Percentiles rank a stretch among this genome's conserved stretches.
phyloP scores from a whole-genome alignment of 495 filamentous ascomycete species.

The Neurospora sp. region DNA sequence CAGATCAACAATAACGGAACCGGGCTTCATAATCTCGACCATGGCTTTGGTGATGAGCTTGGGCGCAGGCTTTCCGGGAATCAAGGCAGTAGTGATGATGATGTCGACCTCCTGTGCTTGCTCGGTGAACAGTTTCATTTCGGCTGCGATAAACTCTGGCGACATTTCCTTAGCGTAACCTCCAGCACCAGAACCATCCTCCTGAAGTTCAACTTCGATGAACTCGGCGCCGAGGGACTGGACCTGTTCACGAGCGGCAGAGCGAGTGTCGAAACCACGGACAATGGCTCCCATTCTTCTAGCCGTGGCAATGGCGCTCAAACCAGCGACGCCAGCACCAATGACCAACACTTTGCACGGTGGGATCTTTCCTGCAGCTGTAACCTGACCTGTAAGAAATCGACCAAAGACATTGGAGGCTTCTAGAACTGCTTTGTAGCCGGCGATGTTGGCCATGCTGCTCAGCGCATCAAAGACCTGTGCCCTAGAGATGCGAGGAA shows the following conservation, averaged over 20 bases:
- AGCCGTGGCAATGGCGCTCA: constrained; percentile 73
- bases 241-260: constrained; percentile 72
- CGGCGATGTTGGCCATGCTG: constrained; percentile 82
- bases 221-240: constrained; percentile 79
- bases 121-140: constrained; percentile 78
- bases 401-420: constrained; percentile 75
- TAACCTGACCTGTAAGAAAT: constrained; percentile 74
- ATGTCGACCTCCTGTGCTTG: constrained; percentile 79
- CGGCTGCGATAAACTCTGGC: constrained; percentile 76
- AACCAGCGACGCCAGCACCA: constrained; percentile 69
- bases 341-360: constrained; percentile 77
- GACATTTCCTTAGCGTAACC: constrained; percentile 86
- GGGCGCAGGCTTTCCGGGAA: constrained; percentile 66
- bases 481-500: constrained; percentile 72
- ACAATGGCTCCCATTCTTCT: constrained; percentile 75
- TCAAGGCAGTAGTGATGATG: constrained; percentile 73
- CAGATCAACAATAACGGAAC: constrained; percentile 71
- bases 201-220: constrained; percentile 72
- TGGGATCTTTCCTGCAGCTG: constrained; percentile 72
- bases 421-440: constrained; percentile 76
- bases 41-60: constrained; percentile 70
- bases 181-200: constrained; percentile 71
- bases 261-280: constrained; percentile 70
- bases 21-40: constrained; percentile 71
- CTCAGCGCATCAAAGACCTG: constrained; percentile 73